Percentiles rank a stretch among this genome's conserved stretches.
Evolutionary conservation across 1,284 basidiomycete genomes (phyloP).

Genomic region (Rhodotorula sp.): DNA sequence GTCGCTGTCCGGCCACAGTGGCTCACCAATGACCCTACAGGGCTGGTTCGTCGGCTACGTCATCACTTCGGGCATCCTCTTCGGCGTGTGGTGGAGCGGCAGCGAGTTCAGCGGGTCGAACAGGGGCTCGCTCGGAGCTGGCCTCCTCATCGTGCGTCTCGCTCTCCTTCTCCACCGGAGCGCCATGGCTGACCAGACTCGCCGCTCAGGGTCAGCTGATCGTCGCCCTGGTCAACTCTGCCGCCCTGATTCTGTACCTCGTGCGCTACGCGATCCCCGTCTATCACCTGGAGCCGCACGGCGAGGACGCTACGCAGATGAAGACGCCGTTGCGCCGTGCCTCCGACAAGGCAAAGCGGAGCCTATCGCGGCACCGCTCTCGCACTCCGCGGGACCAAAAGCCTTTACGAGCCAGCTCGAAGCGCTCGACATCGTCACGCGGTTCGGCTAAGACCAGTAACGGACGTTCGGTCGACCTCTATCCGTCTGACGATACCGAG

Average conservation of each 20-base stretch:
- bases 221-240: neutral
- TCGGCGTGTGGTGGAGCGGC: slow-evolving; percentile 4
- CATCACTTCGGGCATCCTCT: neutral
- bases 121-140: neutral
- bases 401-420: too few species aligned
- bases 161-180: neutral
- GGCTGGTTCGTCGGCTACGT: slow-evolving; percentile 14
- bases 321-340: neutral
- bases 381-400: too few species aligned
- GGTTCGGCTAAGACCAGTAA: too few species aligned
- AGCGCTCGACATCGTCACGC: too few species aligned
- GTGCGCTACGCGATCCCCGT: neutral
- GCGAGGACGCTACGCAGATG: neutral
- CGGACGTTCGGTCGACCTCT: too few species aligned
- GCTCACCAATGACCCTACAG: neutral
- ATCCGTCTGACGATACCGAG: too few species aligned
- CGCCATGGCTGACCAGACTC: too few species aligned
- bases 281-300: neutral
- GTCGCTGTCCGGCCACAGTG: neutral
- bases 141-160: slow-evolving; percentile 4
- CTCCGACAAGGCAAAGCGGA: neutral
- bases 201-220: slow-evolving; percentile 2
- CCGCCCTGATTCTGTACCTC: slow-evolving; percentile 13
- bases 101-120: neutral
- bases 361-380: too few species aligned